Percentiles rank a stretch among this genome's conserved stretches.
phyloP scores from a whole-genome alignment of 495 filamentous ascomycete species.

The Penicillium dipodomyicola region DNA sequence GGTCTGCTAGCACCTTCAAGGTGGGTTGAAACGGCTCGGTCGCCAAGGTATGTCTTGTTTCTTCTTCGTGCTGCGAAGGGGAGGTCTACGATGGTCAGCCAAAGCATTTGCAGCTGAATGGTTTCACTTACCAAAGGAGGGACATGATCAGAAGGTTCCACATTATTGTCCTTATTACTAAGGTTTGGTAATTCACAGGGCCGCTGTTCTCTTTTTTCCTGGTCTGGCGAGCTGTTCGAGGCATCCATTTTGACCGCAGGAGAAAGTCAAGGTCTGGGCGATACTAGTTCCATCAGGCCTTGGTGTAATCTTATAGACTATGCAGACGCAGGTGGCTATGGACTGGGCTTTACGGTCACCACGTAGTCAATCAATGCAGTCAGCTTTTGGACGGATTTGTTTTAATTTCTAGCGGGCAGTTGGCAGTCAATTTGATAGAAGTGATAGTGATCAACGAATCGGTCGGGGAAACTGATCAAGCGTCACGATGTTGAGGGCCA shows the following conservation, averaged over 20 bases:
- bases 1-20: no score
- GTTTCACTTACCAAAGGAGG: slow-evolving; percentile 3
- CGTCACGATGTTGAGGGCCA: slow-evolving; percentile 7
- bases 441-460: not conserved
- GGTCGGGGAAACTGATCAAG: not conserved
- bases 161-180: not conserved
- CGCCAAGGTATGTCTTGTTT: no score
- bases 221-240: not conserved
- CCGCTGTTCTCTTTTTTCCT: slow-evolving; percentile 3
- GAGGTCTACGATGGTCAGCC: not conserved
- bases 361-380: not conserved
- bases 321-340: not conserved
- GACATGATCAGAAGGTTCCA: slow-evolving; percentile 1
- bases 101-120: not conserved
- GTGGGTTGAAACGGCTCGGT: no score
- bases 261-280: slow-evolving; percentile 1
- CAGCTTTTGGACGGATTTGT: not conserved
- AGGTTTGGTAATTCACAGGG: slow-evolving; percentile 1
- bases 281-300: not conserved
- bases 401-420: not conserved
- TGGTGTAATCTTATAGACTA: slow-evolving; percentile 1
- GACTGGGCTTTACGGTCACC: not conserved
- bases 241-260: not conserved
- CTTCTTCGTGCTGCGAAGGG: no score
- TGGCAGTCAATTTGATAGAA: not conserved